These are phyloP conservation scores for Wickerhamomyces rabaulensis DNA, from an alignment of 805 yeast genomes.

Conservation along the genomic window DNA sequence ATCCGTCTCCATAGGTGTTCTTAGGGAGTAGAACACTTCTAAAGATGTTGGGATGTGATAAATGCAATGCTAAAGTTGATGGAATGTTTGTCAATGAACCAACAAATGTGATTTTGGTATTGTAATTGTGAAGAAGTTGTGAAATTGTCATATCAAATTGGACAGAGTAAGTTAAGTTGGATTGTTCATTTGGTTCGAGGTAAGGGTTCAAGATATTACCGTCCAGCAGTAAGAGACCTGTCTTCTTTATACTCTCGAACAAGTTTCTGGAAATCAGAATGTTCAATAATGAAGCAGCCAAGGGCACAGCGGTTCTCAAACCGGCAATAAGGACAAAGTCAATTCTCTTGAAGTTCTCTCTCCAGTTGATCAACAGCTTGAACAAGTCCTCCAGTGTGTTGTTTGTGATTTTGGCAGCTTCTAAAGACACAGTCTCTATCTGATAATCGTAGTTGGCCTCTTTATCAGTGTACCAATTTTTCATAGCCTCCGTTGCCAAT, in stretches of 20 bases:
- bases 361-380: constrained; percentile 44
- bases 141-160: constrained; percentile 2
- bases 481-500: constrained; percentile 25
- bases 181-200: constrained; percentile 21
- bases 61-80: constrained; percentile 48
- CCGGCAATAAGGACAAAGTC: constrained; percentile 46
- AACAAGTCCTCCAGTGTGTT: constrained; percentile 37
- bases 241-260: constrained; percentile 14
- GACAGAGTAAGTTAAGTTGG: background rate
- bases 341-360: constrained; percentile 39
- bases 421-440: constrained; percentile 28
- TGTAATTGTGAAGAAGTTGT: constrained; percentile 20
- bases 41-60: constrained; percentile 52
- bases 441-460: constrained; percentile 4
- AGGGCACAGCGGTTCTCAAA: constrained; percentile 50
- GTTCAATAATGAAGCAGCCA: constrained; percentile 42
- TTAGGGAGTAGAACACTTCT: constrained; percentile 45
- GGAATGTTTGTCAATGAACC: constrained; percentile 48
- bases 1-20: constrained; percentile 28
- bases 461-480: constrained; percentile 16
- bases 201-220: constrained; percentile 35
- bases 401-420: constrained; percentile 27
- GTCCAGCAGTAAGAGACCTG: constrained; percentile 30
- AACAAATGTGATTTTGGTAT: constrained; percentile 42
- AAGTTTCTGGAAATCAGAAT: constrained; percentile 31